phyloP scores from a whole-genome alignment of 257 asterid species.

The Nicotiana undulata region DNA sequence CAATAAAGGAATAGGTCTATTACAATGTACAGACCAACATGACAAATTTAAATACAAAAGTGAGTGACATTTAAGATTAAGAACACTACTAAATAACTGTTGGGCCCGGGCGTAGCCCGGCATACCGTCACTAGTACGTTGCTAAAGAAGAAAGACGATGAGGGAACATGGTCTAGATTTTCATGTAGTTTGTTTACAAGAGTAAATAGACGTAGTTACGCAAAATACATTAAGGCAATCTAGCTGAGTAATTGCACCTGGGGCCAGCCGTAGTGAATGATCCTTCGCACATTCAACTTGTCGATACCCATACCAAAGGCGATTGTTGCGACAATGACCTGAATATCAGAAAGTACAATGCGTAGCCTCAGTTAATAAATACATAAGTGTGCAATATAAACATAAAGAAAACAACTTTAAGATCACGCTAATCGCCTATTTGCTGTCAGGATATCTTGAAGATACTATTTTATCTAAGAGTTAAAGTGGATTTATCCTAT shows the following conservation, averaged over 20 bases:
- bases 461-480: not conserved
- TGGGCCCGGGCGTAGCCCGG: no score
- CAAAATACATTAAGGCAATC: not conserved
- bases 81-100: no score
- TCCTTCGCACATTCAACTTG: slow-evolving; percentile 62
- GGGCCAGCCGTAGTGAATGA: slow-evolving; percentile 89
- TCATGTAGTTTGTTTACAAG: not conserved
- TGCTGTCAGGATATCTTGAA: not conserved
- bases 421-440: not conserved
- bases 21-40: no score
- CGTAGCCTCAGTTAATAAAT: not conserved
- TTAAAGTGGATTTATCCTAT: not conserved
- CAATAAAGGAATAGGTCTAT: no score
- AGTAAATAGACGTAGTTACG: not conserved
- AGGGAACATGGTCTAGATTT: not conserved
- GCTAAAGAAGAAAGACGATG: not conserved
- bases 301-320: slow-evolving; percentile 95
- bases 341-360: slow-evolving; percentile 12
- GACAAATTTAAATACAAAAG: no score
- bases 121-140: no score
- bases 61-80: no score
- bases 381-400: not conserved
- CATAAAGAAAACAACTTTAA: not conserved
- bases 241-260: slow-evolving; percentile 38
- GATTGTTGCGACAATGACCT: slow-evolving; percentile 83